These are phyloP conservation scores for Iris pallida DNA, from an alignment of 116 monocot species.

Conservation along the genomic window DNA sequence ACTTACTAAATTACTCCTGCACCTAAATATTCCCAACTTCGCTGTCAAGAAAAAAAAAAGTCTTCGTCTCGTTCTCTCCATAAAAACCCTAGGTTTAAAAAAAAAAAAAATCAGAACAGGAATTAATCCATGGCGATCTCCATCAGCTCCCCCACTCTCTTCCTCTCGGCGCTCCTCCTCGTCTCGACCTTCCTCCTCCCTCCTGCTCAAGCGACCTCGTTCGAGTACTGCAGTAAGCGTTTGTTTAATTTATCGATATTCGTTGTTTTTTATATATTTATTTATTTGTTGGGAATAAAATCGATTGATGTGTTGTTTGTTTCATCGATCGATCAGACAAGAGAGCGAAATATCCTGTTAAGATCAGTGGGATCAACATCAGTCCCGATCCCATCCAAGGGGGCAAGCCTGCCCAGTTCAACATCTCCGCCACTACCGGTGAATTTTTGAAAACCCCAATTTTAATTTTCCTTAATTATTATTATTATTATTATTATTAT, in stretches of 20 bases:
- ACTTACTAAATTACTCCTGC: too few species aligned
- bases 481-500: too few species aligned
- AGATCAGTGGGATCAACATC: conserved; percentile 24
- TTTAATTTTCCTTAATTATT: too few species aligned
- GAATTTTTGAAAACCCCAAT: neutral
- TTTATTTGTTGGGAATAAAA: too few species aligned
- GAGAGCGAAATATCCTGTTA: conserved; percentile 26
- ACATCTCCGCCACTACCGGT: conserved; percentile 24
- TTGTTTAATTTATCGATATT: neutral
- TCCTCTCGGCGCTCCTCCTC: neutral
- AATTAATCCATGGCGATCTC: too few species aligned
- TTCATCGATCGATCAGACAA: conserved; percentile 14
- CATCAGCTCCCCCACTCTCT: conserved; percentile 5
- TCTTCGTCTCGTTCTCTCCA: too few species aligned
- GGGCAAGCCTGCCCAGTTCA: conserved; percentile 20
- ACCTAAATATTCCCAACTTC: too few species aligned
- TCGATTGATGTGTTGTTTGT: too few species aligned
- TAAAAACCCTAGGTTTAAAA: too few species aligned
- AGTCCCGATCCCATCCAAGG: conserved; percentile 22
- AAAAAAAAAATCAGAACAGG: too few species aligned
- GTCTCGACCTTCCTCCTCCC: conserved; percentile 9
- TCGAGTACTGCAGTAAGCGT: conserved; percentile 39
- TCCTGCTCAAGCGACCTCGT: conserved; percentile 13
- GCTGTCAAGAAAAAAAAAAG: too few species aligned
- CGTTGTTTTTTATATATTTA: too few species aligned